Evolutionary conservation across 1,284 basidiomycete genomes (phyloP).

Genomic region (Cerrena zonata): DNA sequence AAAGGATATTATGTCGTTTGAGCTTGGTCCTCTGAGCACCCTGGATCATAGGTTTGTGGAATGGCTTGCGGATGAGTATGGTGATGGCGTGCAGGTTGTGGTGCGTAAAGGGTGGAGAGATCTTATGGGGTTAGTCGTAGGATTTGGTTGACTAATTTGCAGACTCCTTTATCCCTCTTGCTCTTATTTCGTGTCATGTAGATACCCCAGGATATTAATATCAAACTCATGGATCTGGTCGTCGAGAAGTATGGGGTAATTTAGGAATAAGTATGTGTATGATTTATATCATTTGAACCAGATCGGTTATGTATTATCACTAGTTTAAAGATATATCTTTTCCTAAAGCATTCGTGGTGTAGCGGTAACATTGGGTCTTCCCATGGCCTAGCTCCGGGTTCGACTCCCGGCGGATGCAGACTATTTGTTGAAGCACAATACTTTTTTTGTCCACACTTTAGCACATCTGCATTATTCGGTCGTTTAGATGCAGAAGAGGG

Average conservation of each 20-base stretch:
- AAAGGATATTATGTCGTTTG: conserved; percentile 60
- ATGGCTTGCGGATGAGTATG: conserved; percentile 67
- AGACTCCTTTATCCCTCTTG: neutral
- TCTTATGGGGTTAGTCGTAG: conserved; percentile 41
- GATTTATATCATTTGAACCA: too few relatives aligned
- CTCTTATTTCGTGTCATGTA: too few relatives aligned
- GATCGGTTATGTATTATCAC: too few relatives aligned
- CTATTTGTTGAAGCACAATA: neutral
- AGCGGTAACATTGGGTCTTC: conserved; percentile 39
- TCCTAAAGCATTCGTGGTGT: conserved; percentile 32
- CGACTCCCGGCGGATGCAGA: conserved; percentile 50
- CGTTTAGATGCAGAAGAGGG: too few relatives aligned
- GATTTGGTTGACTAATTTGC: conserved; percentile 23
- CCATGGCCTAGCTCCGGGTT: conserved; percentile 51
- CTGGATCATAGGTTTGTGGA: conserved; percentile 66
- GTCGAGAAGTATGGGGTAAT: neutral
- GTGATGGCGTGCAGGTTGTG: conserved; percentile 37
- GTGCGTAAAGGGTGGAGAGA: conserved; percentile 48
- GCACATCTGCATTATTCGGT: too few relatives aligned
- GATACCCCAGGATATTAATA: neutral
- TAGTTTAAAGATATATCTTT: too few relatives aligned
- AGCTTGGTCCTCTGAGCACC: conserved; percentile 64
- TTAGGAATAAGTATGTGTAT: neutral
- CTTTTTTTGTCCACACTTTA: neutral
- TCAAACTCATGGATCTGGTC: too few relatives aligned